Evolutionary conservation across 768 basidiomycete genomes (phyloP).

Genomic region (Clitopilus passeckerianus): DNA sequence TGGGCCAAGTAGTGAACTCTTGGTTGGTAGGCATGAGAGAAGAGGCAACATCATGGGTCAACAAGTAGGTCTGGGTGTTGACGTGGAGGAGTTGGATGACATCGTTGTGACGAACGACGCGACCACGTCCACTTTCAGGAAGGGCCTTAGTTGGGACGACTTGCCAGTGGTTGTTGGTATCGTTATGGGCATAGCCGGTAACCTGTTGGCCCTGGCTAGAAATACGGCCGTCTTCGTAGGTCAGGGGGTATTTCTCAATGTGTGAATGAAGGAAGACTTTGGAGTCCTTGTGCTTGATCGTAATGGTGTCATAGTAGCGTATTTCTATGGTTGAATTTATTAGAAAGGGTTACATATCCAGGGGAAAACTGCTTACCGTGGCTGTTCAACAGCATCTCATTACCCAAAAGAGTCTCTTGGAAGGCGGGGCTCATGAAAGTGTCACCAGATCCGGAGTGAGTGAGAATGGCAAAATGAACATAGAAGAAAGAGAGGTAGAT

Average conservation of each 20-base stretch:
- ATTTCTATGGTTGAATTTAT: slow-evolving; percentile 59
- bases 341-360: not conserved
- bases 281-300: slow-evolving; percentile 87
- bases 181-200: slow-evolving; percentile 91
- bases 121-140: slow-evolving; percentile 89
- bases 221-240: slow-evolving; percentile 93
- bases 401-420: slow-evolving; percentile 92
- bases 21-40: slow-evolving; percentile 97
- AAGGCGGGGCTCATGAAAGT: slow-evolving; percentile 97
- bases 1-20: slow-evolving; percentile 92
- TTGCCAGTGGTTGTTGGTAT: slow-evolving; percentile 95
- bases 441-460: slow-evolving; percentile 87
- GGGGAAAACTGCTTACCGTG: slow-evolving; percentile 56
- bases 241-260: slow-evolving; percentile 82
- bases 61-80: slow-evolving; percentile 72
- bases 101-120: slow-evolving; percentile 88
- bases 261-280: slow-evolving; percentile 96
- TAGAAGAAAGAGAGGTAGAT: slow-evolving; percentile 96
- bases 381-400: slow-evolving; percentile 87
- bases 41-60: slow-evolving; percentile 97
- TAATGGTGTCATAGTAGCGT: slow-evolving; percentile 86
- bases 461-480: slow-evolving; percentile 87
- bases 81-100: slow-evolving; percentile 86
- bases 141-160: slow-evolving; percentile 93
- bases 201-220: slow-evolving; percentile 97